phyloP scores from a whole-genome alignment of 2,329 filamentous ascomycete genomes.

The Trichoderma oligosporum region DNA sequence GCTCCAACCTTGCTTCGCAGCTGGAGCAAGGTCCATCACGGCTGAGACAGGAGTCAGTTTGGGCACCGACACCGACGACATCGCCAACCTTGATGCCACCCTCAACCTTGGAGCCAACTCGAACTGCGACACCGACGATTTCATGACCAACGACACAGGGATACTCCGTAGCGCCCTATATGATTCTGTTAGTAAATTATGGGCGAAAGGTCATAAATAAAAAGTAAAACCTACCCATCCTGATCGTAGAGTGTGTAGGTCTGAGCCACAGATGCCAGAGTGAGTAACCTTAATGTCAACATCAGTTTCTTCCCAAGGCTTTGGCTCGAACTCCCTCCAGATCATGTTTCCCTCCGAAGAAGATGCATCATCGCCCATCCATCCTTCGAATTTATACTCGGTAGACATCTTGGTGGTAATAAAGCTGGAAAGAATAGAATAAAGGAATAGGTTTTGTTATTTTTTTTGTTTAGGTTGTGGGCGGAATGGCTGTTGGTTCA shows the following conservation, averaged over 20 bases:
- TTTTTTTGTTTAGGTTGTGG: neutral
- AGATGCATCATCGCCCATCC: slow-evolving; percentile 43
- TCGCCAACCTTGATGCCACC: slow-evolving; percentile 56
- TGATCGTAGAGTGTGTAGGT: slow-evolving; percentile 55
- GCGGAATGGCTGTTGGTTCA: neutral
- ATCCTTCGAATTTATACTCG: slow-evolving; percentile 49
- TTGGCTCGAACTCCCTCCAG: slow-evolving; percentile 57
- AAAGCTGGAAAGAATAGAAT: no score
- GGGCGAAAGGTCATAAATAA: neutral
- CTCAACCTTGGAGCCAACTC: slow-evolving; percentile 47
- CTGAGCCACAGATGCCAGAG: slow-evolving; percentile 63
- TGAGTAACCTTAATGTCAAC: slow-evolving; percentile 63
- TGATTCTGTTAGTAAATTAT: neutral
- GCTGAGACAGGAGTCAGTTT: slow-evolving; percentile 52
- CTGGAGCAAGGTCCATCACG: slow-evolving; percentile 39
- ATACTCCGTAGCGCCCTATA: slow-evolving; percentile 26
- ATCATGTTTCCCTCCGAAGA: slow-evolving; percentile 50
- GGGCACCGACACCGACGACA: slow-evolving; percentile 60
- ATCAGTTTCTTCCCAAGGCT: slow-evolving; percentile 63
- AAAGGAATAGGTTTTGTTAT: neutral
- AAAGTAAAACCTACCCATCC: slow-evolving; percentile 42
- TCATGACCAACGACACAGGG: slow-evolving; percentile 61
- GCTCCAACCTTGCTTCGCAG: slow-evolving; percentile 39
- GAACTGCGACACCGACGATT: slow-evolving; percentile 57
- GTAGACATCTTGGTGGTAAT: slow-evolving; percentile 24